Conservation (phyloP, 352 stramenopile species). For the Elongisporangium prolatum region DNA sequence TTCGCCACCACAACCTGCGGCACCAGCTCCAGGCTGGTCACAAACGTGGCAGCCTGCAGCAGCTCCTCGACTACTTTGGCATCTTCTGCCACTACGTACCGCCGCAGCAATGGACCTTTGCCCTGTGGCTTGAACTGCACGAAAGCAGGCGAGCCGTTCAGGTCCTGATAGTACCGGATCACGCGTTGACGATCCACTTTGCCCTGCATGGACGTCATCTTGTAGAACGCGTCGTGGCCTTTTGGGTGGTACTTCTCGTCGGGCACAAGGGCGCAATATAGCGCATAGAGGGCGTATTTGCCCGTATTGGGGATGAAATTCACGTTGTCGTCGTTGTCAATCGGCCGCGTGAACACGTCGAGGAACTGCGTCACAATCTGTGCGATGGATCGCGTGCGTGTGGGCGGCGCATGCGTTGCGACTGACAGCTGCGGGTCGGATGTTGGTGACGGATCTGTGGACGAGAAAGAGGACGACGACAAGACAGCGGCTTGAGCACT, state of each 20-base stretch:
- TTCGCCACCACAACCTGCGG: conserved; percentile 22
- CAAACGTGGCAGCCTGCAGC: conserved; percentile 21
- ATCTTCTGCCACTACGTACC: conserved; percentile 23
- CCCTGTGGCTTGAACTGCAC: conserved; percentile 43
- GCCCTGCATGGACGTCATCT: conserved; percentile 52
- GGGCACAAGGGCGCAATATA: conserved; percentile 33
- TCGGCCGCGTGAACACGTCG: conserved; percentile 40
- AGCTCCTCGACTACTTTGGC: conserved; percentile 13
- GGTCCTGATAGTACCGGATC: conserved; percentile 36
- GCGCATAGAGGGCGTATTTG: conserved; percentile 35
- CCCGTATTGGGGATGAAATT: conserved; percentile 51
- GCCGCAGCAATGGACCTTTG: conserved; percentile 42
- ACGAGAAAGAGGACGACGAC: neutral
- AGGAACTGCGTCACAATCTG: conserved; percentile 41
- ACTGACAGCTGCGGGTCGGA: neutral
- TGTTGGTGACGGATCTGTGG: neutral
- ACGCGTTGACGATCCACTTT: conserved; percentile 56
- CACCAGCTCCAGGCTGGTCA: conserved; percentile 24
- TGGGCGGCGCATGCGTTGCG: neutral
- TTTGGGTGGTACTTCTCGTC: conserved; percentile 35
- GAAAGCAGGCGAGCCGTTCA: conserved; percentile 7
- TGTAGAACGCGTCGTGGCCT: conserved; percentile 51
- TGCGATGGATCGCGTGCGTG: conserved; percentile 17
- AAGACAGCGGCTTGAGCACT: neutral
- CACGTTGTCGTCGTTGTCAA: conserved; percentile 54